Conservation (phyloP, 345 rosid genomes). For the Toxicodendron radicans region DNA sequence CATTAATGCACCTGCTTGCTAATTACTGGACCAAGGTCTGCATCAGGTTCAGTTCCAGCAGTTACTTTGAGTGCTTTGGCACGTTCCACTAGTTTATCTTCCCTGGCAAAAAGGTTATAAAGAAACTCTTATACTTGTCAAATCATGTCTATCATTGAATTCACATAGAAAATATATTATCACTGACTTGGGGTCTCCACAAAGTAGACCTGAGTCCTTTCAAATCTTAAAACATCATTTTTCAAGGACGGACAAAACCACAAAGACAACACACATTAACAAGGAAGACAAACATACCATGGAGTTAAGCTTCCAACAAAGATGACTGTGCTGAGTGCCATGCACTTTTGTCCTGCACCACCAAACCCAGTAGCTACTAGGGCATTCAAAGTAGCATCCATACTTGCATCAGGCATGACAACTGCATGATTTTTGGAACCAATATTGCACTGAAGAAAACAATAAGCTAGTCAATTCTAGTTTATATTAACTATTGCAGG, state of each 20-base stretch:
- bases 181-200: not conserved
- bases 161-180: not conserved
- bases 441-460: conserved; percentile 41
- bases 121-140: conserved; percentile 8
- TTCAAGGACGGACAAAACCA: not conserved
- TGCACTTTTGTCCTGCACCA: conserved; percentile 62
- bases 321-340: conserved; percentile 44
- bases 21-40: conserved; percentile 67
- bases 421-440: conserved; percentile 57
- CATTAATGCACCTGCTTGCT: conserved; percentile 52
- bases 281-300: conserved; percentile 38
- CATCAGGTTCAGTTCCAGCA: conserved; percentile 53
- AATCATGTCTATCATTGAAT: conserved; percentile 5
- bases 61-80: conserved; percentile 51
- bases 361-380: conserved; percentile 64
- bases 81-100: conserved; percentile 49
- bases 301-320: conserved; percentile 54
- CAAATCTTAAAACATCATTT: not conserved
- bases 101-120: conserved; percentile 43
- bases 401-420: conserved; percentile 68
- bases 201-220: not conserved
- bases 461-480: conserved; percentile 24
- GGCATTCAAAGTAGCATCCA: conserved; percentile 56
- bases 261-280: not conserved
- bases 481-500: not conserved